phyloP scores from a whole-genome alignment of 2,329 filamentous ascomycete genomes.

The Tolypocladium ophioglossoides region DNA sequence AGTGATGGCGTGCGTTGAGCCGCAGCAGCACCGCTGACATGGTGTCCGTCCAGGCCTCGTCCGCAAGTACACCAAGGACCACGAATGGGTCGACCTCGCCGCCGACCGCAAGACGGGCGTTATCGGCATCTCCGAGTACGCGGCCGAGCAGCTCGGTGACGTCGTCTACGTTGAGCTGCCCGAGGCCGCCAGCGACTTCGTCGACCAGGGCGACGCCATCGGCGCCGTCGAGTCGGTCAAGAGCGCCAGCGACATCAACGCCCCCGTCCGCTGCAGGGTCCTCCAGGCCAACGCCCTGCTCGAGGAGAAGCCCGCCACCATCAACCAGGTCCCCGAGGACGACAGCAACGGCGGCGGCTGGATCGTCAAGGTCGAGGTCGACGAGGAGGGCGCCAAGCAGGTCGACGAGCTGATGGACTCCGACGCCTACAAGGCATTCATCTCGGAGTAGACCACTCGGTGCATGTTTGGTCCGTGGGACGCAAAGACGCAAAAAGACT shows the following conservation, averaged over 20 bases:
- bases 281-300: constrained; percentile 62
- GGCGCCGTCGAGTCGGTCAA: constrained; percentile 98
- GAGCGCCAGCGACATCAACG: constrained; percentile 94
- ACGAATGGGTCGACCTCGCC: constrained; percentile 93
- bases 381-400: constrained; percentile 53
- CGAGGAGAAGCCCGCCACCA: constrained; percentile 73
- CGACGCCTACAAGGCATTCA: constrained; percentile 69
- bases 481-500: neutral
- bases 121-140: constrained; percentile 82
- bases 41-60: constrained; percentile 36
- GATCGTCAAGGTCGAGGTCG: constrained; percentile 81
- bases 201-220: constrained; percentile 70
- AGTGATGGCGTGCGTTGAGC: too few species aligned
- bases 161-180: constrained; percentile 97
- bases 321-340: constrained; percentile 86
- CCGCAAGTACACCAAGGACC: constrained; percentile 91
- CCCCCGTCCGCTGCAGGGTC: constrained; percentile 71
- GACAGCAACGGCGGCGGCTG: constrained; percentile 68
- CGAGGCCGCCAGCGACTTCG: constrained; percentile 48
- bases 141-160: constrained; percentile 84
- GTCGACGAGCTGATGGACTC: constrained; percentile 67
- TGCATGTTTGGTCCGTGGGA: neutral
- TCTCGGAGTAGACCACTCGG: constrained; percentile 15
- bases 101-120: constrained; percentile 72
- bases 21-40: neutral